A percentile compares a stretch with the other conserved stretches of the same genome.
phyloP scores from a whole-genome alignment of 306 rosid species.

The Ochetophila trinervis region DNA sequence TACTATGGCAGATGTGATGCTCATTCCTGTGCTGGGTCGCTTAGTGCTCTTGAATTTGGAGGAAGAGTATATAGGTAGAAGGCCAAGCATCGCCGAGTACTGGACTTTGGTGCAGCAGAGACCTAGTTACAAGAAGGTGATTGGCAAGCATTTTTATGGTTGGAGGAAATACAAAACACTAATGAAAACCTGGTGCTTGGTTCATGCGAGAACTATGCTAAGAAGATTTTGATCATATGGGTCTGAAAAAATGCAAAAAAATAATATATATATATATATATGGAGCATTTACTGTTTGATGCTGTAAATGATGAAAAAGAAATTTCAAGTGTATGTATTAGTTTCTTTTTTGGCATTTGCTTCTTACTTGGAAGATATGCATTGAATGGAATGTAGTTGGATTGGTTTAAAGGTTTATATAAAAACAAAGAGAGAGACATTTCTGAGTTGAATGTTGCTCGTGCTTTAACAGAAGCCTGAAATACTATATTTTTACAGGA shows the following conservation, averaged over 20 bases:
- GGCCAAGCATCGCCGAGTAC: constrained; percentile 74
- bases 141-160: constrained; percentile 74
- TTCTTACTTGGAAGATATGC: constrained; percentile 22
- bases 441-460: not conserved
- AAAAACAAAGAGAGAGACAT: not conserved
- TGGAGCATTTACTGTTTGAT: not conserved
- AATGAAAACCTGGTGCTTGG: constrained; percentile 67
- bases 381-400: not conserved
- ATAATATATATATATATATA: constrained; percentile 10
- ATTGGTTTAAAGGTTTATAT: constrained; percentile 11
- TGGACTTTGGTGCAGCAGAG: constrained; percentile 87
- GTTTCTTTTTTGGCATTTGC: constrained; percentile 1
- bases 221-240: constrained; percentile 57
- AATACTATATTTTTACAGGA: not conserved
- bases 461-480: not conserved
- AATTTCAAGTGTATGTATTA: not conserved
- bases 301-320: not conserved
- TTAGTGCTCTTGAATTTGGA: constrained; percentile 59
- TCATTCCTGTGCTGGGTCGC: constrained; percentile 69
- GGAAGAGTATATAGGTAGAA: constrained; percentile 52
- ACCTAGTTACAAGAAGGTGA: constrained; percentile 84
- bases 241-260: constrained; percentile 11
- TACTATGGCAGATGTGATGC: constrained; percentile 82
- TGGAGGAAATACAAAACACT: constrained; percentile 86
- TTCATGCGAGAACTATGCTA: constrained; percentile 66